Evolutionary conservation across 164 flowering plant genomes (phyloP).

Genomic region (Vitis cinerea): DNA sequence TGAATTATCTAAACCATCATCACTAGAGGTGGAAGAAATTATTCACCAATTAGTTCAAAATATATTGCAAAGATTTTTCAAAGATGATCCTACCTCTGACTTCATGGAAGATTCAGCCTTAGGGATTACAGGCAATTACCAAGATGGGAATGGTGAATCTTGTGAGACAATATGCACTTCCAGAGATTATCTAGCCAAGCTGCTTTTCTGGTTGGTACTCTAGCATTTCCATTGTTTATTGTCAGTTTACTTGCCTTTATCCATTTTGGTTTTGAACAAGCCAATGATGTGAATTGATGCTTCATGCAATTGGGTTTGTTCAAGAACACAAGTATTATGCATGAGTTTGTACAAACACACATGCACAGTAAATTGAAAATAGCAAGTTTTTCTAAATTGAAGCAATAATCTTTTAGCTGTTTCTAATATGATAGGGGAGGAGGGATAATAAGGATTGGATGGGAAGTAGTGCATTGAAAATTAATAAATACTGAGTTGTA

Average conservation of each 20-base stretch:
- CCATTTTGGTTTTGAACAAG: too few species aligned
- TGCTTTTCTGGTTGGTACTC: conserved; percentile 77
- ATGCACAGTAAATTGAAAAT: too few species aligned
- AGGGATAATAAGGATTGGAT: too few species aligned
- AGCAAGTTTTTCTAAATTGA: too few species aligned
- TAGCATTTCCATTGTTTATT: neutral
- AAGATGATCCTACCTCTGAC: conserved; percentile 37
- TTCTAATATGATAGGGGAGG: too few species aligned
- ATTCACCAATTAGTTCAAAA: conserved; percentile 73
- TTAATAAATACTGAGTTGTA: too few species aligned
- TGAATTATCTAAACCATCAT: conserved; percentile 75
- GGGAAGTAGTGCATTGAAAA: too few species aligned
- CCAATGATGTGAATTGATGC: too few species aligned
- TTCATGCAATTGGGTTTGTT: too few species aligned
- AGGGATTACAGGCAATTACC: conserved; percentile 19
- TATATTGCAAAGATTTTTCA: conserved; percentile 44
- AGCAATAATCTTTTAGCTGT: too few species aligned
- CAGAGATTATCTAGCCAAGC: conserved; percentile 82
- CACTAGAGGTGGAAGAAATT: conserved; percentile 73
- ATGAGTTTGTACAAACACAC: too few species aligned
- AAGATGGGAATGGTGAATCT: conserved; percentile 30
- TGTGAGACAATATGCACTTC: conserved; percentile 46
- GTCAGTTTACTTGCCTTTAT: conserved; percentile 1
- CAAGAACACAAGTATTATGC: too few species aligned
- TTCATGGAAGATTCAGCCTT: conserved; percentile 28